These are phyloP conservation scores for Obba rivulosa DNA, from an alignment of 768 basidiomycete genomes.

Conservation along the genomic window DNA sequence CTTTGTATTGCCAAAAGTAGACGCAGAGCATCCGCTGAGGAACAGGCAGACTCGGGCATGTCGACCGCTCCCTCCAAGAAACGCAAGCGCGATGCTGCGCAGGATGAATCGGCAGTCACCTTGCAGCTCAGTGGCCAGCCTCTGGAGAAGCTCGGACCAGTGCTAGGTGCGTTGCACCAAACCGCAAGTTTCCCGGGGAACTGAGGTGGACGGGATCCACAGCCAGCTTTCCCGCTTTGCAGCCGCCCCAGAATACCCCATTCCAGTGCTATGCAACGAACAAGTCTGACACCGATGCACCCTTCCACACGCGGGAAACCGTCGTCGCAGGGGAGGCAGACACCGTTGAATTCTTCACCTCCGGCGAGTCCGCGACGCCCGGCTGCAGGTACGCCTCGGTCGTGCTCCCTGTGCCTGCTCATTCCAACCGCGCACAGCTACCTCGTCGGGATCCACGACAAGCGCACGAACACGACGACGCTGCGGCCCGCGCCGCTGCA, in stretches of 20 bases:
- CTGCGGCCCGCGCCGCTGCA: conserved; percentile 65
- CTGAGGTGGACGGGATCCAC: not conserved
- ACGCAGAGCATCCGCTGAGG: no score
- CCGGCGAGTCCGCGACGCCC: conserved; percentile 46
- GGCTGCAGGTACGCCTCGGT: conserved; percentile 60
- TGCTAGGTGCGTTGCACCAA: conserved; percentile 38
- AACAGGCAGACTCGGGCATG: not conserved
- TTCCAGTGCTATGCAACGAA: conserved; percentile 58
- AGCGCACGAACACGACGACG: conserved; percentile 61
- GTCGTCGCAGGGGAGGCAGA: conserved; percentile 82
- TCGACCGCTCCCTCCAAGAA: conserved; percentile 26
- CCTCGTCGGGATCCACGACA: conserved; percentile 78
- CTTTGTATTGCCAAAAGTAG: not conserved
- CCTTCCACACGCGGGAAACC: conserved; percentile 28
- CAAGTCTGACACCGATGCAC: conserved; percentile 24
- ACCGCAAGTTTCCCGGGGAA: not conserved
- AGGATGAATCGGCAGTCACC: conserved; percentile 29
- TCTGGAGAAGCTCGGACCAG: conserved; percentile 39
- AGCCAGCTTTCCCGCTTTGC: conserved; percentile 65
- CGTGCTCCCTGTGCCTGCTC: not conserved
- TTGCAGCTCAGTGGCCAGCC: conserved; percentile 32
- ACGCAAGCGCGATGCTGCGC: conserved; percentile 37
- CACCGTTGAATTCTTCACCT: conserved; percentile 75
- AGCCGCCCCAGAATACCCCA: conserved; percentile 49
- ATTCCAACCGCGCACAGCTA: conserved; percentile 46